Evolutionary conservation across 2,329 filamentous ascomycete genomes (phyloP), one percentile per base, ranked within the genome.

Genomic region (Mycosphaerella sp.): DNA sequence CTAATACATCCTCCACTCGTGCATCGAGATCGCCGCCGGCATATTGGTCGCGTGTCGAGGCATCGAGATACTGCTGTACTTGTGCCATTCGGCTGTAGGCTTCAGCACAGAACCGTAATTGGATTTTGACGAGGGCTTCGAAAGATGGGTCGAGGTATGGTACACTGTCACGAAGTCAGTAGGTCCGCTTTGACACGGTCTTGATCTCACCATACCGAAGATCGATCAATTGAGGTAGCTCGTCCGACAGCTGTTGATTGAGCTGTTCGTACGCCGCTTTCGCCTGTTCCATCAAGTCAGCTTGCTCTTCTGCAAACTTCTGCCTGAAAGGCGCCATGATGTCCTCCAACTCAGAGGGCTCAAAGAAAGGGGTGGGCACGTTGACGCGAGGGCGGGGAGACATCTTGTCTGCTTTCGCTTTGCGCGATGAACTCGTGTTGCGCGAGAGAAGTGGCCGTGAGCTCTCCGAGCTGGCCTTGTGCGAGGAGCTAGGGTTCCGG

Each of bases 61-160:
- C 86, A 68, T 97, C 93, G 28, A 98, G 78, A 50, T 66, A 97
- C 73, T 98, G 93, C 74, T 98, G 93, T 51, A 98, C 94, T 75
- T 98, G 94, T 21, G 94, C 93, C 93, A 98, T 98, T 42, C 93
- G 80, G 56, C 85, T 90, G 72, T 98, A 98, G 1, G 93, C 93
- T 73, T 98, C 93, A 6, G 94, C 93, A 66, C 94, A 98, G 75
- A 98, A 98, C 34, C 93, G 80, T 64, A 98, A 72, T 74, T 98
- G 93, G 61, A 98, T 98, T 78, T 98, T 98, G 69, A 98, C 93
- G 46, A 98, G 82, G 0, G 94, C 93, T 73, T 98, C 93, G 67
- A 98, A 98, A 56, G 85, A 91, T 0, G 94, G 94, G 65, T 98
- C 93, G 51, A 98, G 81, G 68, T 98, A 98, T 0, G 94, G 94